Evolutionary conservation across 306 rosid species (phyloP).

Genomic region (Pyrus bretschneideri): DNA sequence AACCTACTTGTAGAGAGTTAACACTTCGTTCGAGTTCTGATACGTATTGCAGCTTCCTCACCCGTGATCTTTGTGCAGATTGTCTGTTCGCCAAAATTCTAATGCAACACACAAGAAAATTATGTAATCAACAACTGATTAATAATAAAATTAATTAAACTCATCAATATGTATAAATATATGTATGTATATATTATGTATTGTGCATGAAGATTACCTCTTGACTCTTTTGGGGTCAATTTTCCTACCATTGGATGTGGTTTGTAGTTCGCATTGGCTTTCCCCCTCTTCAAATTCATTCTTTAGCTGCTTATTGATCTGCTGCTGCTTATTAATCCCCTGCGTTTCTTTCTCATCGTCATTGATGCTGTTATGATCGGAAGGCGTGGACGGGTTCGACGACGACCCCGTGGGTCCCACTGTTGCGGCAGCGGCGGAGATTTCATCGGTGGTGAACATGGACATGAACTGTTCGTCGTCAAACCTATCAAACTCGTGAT

Average conservation of each 20-base stretch:
- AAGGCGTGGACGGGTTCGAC: constrained; percentile 73
- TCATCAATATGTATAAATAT: neutral
- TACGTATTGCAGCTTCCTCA: constrained; percentile 90
- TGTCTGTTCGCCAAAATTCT: constrained; percentile 97
- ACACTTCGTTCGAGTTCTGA: constrained; percentile 91
- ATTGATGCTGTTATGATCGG: constrained; percentile 69
- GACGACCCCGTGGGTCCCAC: constrained; percentile 32
- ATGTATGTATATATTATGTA: neutral
- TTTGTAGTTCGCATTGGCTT: constrained; percentile 45
- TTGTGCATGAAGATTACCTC: constrained; percentile 41
- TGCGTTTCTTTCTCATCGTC: constrained; percentile 43
- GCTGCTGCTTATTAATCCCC: neutral
- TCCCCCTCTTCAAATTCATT: constrained; percentile 60
- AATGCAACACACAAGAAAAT: constrained; percentile 5
- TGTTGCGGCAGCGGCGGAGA: constrained; percentile 21
- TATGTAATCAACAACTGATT: neutral
- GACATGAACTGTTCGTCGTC: constrained; percentile 85
- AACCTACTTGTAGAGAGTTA: constrained; percentile 70
- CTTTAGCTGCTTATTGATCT: constrained; percentile 20
- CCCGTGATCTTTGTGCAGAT: constrained; percentile 96
- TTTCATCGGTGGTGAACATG: constrained; percentile 61
- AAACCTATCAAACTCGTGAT: constrained; percentile 57
- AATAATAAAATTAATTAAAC: neutral
- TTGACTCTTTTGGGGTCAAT: constrained; percentile 87
- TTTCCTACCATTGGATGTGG: constrained; percentile 34